Conservation (phyloP, 2,329 filamentous ascomycete species). For the Nannizziopsis arthrosporioides region DNA sequence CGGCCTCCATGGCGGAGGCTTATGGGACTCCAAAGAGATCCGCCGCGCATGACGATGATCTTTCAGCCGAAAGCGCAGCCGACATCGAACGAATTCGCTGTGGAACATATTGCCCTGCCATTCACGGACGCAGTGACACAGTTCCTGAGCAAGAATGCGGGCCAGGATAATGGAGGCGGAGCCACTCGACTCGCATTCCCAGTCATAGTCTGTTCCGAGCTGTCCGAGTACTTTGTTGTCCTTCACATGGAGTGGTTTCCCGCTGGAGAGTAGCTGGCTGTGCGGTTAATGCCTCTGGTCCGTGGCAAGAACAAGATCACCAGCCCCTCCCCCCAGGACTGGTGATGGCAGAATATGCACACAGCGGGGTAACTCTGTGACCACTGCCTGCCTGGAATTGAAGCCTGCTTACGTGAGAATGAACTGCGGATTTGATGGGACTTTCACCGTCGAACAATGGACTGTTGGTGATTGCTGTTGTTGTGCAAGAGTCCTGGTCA, state of each 20-base stretch:
- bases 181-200: not conserved
- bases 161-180: not conserved
- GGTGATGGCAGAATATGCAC: not conserved
- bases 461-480: no score
- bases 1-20: constrained; percentile 45
- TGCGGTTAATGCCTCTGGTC: no score
- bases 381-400: constrained; percentile 2
- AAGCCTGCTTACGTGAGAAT: no score
- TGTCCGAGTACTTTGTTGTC: not conserved
- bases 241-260: not conserved
- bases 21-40: constrained; percentile 18
- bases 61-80: constrained; percentile 20
- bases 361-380: not conserved
- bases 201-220: no score
- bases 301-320: not conserved
- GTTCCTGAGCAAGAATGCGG: constrained; percentile 4
- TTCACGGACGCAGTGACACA: constrained; percentile 18
- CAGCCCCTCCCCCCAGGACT: not conserved
- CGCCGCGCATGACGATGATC: constrained; percentile 17
- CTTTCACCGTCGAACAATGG: no score
- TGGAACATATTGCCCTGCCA: constrained; percentile 28
- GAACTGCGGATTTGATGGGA: not conserved
- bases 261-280: no score
- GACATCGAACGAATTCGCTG: constrained; percentile 26
- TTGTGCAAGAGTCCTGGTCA: no score